Percentiles rank a stretch among this genome's conserved stretches.
Conservation (phyloP, 148 eudicot genomes). For the Spergularia marina region DNA sequence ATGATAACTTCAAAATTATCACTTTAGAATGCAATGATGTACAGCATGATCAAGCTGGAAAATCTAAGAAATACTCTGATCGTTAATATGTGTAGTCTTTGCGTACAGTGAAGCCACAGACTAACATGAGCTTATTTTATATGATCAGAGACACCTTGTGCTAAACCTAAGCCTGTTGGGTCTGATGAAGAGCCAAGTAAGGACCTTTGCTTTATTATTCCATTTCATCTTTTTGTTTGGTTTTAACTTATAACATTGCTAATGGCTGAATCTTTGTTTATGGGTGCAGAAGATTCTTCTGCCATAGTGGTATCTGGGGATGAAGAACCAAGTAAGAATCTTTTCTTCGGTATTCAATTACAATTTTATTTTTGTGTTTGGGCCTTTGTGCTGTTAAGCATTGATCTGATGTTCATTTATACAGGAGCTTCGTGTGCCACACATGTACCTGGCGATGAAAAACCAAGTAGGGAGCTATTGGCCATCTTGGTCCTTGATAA, state of each 20-base stretch:
- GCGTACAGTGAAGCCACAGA: background rate
- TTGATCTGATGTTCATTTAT: background rate
- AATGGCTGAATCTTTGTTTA: background rate
- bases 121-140: slow-evolving; percentile 13
- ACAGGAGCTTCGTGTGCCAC: slow-evolving; percentile 33
- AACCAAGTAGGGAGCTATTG: slow-evolving; percentile 31
- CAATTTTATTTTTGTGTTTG: background rate
- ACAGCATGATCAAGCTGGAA: background rate
- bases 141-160: slow-evolving; percentile 48
- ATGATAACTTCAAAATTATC: background rate
- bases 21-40: background rate
- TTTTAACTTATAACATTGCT: slow-evolving; percentile 5
- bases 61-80: background rate
- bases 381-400: background rate
- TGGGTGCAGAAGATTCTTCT: background rate
- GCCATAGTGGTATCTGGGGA: slow-evolving; percentile 30
- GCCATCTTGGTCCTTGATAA: background rate
- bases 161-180: slow-evolving; percentile 27
- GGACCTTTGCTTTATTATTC: slow-evolving; percentile 7
- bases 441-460: slow-evolving; percentile 27
- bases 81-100: background rate
- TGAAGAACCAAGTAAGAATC: slow-evolving; percentile 31
- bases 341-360: background rate
- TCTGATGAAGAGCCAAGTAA: slow-evolving; percentile 35
- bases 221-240: background rate